Percentiles rank a stretch among this genome's conserved stretches.
Evolutionary conservation across 768 basidiomycete species (phyloP).

Genomic region (Boletus rufocinnamomeus): DNA sequence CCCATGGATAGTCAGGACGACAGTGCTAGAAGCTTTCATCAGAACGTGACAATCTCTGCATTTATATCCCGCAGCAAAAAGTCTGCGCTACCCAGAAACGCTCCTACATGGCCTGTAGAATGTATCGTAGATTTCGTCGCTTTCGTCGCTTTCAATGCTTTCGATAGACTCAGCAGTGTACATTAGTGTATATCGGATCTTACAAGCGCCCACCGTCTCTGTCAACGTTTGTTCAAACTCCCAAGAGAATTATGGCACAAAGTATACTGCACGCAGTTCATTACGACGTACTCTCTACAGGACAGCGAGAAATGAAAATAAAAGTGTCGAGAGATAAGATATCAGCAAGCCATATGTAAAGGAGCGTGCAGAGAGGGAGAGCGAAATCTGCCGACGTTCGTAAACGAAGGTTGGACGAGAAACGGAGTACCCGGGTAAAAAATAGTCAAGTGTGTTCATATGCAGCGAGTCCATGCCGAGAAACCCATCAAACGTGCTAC

Average conservation of each 20-base stretch:
- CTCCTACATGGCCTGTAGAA: background rate
- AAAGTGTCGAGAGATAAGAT: slow-evolving; percentile 3
- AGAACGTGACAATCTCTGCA: background rate
- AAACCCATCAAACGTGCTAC: slow-evolving; percentile 1
- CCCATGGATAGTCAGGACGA: background rate
- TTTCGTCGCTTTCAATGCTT: background rate
- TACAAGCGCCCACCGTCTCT: too few relatives aligned
- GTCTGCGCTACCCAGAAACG: background rate
- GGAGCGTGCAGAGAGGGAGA: slow-evolving; percentile 6
- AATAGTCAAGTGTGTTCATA: background rate
- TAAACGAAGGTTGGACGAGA: background rate
- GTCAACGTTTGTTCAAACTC: background rate
- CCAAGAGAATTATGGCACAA: background rate
- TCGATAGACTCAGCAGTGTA: background rate
- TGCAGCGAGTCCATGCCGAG: slow-evolving; percentile 7
- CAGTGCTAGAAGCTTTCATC: background rate
- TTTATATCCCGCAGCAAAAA: background rate
- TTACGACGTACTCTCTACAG: slow-evolving; percentile 10
- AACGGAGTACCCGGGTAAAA: slow-evolving; percentile 1
- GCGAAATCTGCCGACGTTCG: background rate
- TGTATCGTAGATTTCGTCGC: background rate
- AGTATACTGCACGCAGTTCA: background rate
- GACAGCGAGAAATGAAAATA: background rate
- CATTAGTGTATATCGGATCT: background rate
- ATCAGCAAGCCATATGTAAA: slow-evolving; percentile 10